A percentile compares a stretch with the other conserved stretches of the same genome.
Conservation (phyloP, 1,284 basidiomycete species). For the Malassezia brasiliensis region DNA sequence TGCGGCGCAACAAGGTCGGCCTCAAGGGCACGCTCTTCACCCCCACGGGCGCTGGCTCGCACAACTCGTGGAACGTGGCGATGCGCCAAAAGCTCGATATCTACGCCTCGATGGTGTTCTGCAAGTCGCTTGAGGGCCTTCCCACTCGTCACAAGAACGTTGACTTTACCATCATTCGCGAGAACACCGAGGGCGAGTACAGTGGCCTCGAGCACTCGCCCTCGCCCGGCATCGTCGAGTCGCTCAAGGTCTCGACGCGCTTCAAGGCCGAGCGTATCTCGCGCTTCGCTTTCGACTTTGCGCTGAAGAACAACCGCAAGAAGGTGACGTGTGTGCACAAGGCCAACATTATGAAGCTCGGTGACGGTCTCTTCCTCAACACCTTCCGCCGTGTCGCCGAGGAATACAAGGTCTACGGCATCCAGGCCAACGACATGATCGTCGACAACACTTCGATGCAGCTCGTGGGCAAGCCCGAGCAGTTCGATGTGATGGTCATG, state of each 20-base stretch:
- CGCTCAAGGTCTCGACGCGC: constrained; percentile 90
- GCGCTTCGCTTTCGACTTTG: constrained; percentile 97
- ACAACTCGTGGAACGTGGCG: constrained; percentile 99
- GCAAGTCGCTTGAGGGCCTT: constrained; percentile 95
- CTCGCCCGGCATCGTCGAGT: constrained; percentile 96
- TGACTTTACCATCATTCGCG: constrained; percentile 98
- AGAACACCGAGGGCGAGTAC: constrained; percentile 99
- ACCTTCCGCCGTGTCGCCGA: constrained; percentile 93
- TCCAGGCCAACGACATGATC: constrained; percentile 95
- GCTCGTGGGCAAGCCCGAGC: constrained; percentile 82
- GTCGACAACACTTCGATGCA: constrained; percentile 99
- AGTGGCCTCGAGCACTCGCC: constrained; percentile 89
- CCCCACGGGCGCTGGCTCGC: constrained; percentile 86
- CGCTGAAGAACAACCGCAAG: constrained; percentile 96
- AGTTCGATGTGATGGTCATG: constrained; percentile 99
- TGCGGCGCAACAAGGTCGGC: constrained; percentile 95
- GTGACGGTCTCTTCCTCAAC: constrained; percentile 97
- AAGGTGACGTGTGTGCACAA: constrained; percentile 99
- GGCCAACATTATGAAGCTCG: constrained; percentile 99
- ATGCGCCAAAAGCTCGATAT: constrained; percentile 99
- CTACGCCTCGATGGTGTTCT: constrained; percentile 93
- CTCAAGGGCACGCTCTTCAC: constrained; percentile 99
- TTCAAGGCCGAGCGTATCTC: constrained; percentile 93
- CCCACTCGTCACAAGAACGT: constrained; percentile 92
- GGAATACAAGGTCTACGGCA: constrained; percentile 81